Conservation (phyloP, 805 yeast species). For the Metschnikowia chrysomelidarum region DNA sequence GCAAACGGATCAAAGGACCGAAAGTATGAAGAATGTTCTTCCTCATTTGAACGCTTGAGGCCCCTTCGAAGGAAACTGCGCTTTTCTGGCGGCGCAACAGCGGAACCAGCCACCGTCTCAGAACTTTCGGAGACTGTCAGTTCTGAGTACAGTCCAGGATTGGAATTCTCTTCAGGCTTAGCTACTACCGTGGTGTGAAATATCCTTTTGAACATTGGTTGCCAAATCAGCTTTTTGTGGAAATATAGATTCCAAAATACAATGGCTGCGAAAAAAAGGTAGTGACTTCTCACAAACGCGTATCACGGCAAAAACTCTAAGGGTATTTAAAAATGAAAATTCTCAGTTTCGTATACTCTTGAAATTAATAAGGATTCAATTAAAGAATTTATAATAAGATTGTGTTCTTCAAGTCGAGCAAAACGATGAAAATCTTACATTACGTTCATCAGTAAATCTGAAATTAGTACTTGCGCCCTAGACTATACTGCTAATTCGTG, state of each 20-base stretch:
- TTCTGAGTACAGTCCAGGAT: conserved; percentile 2
- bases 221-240: conserved; percentile 10
- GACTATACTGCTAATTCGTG: no score
- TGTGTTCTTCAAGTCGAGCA: no score
- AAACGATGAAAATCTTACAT: no score
- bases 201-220: conserved; percentile 17
- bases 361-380: no score
- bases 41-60: conserved; percentile 1
- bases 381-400: no score
- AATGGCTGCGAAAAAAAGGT: conserved; percentile 10
- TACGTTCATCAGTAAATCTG: no score
- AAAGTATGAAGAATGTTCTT: conserved; percentile 3
- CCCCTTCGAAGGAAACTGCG: conserved; percentile 15
- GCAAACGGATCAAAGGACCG: conserved; percentile 16
- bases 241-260: no score
- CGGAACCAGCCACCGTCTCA: conserved; percentile 9
- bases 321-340: no score
- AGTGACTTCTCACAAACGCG: no score
- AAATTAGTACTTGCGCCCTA: no score
- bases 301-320: no score
- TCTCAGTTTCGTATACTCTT: no score
- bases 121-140: conserved; percentile 12
- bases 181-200: conserved; percentile 10
- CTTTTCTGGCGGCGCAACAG: conserved; percentile 11
- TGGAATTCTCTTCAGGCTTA: conserved; percentile 5